Evolutionary conservation across 2,329 filamentous ascomycete species (phyloP).

Genomic region (Colletotrichum graminicola): DNA sequence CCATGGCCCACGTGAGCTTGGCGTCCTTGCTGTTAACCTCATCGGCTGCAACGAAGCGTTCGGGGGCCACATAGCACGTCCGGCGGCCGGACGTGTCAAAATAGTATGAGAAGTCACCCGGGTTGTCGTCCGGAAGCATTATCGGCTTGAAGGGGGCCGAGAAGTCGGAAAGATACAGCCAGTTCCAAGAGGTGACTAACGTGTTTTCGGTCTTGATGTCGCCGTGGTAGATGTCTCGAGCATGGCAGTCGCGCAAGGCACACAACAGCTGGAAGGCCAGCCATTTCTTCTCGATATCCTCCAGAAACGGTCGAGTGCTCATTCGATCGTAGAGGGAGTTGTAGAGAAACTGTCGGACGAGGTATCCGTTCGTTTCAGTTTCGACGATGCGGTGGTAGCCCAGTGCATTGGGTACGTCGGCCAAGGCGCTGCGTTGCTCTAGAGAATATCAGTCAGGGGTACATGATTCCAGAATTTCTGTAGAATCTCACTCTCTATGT

Average conservation of each 20-base stretch:
- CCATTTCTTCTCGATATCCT: constrained; percentile 99
- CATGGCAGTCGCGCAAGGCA: constrained; percentile 91
- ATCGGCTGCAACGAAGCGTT: constrained; percentile 83
- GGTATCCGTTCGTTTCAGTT: constrained; percentile 89
- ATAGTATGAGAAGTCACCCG: constrained; percentile 96
- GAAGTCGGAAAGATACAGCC: constrained; percentile 98
- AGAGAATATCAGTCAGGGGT: constrained; percentile 36
- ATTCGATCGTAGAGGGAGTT: constrained; percentile 97
- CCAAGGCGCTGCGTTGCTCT: constrained; percentile 84
- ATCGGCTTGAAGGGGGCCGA: constrained; percentile 96
- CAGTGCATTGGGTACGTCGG: constrained; percentile 90
- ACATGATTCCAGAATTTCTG: background rate
- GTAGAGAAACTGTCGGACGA: constrained; percentile 95
- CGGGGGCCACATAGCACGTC: constrained; percentile 95
- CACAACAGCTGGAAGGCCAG: constrained; percentile 95
- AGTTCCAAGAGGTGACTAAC: constrained; percentile 98
- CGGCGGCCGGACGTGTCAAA: constrained; percentile 93
- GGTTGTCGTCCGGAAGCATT: constrained; percentile 94
- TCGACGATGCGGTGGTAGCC: constrained; percentile 92
- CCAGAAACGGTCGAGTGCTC: constrained; percentile 94
- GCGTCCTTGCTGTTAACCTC: constrained; percentile 71
- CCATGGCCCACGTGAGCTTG: constrained; percentile 91
- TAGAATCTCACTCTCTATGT: constrained; percentile 72
- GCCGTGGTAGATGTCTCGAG: constrained; percentile 90
- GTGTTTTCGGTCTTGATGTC: constrained; percentile 99